Conservation (phyloP, 2,329 filamentous ascomycete genomes). For the Escovopsis weberi region DNA sequence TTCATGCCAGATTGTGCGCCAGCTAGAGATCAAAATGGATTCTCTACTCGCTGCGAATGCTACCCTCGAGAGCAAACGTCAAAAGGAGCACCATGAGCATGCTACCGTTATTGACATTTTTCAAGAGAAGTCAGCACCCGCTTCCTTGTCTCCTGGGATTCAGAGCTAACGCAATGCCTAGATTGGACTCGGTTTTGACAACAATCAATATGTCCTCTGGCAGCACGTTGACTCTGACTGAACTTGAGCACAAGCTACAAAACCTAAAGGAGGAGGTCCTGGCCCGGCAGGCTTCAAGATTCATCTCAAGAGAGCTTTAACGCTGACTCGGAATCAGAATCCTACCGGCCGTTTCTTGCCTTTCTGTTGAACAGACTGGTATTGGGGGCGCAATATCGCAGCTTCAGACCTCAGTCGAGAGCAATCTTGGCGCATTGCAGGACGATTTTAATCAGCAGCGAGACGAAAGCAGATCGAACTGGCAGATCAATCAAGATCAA, state of each 20-base stretch:
- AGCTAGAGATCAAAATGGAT: constrained; percentile 10
- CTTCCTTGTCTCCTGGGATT: not conserved
- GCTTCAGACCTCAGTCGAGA: not conserved
- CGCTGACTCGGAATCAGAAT: constrained; percentile 1
- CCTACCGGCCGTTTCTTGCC: not conserved
- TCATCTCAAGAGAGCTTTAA: not conserved
- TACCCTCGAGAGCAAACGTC: constrained; percentile 1
- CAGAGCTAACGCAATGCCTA: not conserved
- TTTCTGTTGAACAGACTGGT: not conserved
- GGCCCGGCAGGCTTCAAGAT: not conserved
- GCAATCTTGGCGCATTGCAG: not conserved
- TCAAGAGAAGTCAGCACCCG: constrained; percentile 8
- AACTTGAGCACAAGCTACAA: constrained; percentile 1
- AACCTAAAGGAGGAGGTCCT: constrained; percentile 1
- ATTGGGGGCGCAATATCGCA: not conserved
- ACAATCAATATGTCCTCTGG: not conserved
- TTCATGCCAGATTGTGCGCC: constrained; percentile 5
- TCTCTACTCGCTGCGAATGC: constrained; percentile 6
- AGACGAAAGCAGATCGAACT: not conserved
- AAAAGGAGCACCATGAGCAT: constrained; percentile 1
- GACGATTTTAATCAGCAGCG: constrained; percentile 1
- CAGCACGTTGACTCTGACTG: constrained; percentile 1
- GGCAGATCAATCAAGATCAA: not conserved
- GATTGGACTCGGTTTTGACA: constrained; percentile 2
- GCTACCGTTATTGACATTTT: constrained; percentile 4